Percentiles rank a stretch among this genome's conserved stretches.
phyloP scores from a whole-genome alignment of 768 basidiomycete species.

The Tulasnella sp. region DNA sequence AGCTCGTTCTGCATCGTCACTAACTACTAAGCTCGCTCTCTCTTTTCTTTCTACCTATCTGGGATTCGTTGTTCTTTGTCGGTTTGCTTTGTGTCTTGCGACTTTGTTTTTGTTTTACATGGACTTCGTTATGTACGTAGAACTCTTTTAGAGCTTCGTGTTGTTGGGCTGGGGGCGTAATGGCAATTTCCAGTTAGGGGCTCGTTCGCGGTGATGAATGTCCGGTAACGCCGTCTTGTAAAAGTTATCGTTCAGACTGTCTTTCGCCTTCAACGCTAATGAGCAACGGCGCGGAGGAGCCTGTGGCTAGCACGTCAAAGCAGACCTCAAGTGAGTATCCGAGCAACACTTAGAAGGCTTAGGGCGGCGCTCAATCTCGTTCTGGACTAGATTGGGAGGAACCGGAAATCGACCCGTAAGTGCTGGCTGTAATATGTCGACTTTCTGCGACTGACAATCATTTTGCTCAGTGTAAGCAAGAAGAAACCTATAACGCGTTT shows the following conservation, averaged over 20 bases:
- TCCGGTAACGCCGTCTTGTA: neutral
- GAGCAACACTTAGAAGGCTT: neutral
- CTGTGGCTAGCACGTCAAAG: neutral
- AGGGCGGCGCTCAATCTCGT: neutral
- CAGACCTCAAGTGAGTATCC: neutral
- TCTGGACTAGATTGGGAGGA: neutral
- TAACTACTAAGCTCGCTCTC: neutral
- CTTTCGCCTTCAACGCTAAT: neutral
- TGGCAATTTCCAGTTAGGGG: neutral
- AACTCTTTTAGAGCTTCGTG: neutral
- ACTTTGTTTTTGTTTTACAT: neutral
- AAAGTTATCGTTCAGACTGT: neutral
- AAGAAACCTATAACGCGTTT: too few relatives aligned
- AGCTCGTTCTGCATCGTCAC: neutral
- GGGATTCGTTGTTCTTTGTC: too few relatives aligned
- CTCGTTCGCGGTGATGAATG: neutral
- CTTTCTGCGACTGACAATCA: neutral
- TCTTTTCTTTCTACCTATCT: too few relatives aligned
- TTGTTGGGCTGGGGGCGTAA: neutral
- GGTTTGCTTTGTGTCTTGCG: too few relatives aligned
- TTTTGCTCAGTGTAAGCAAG: neutral
- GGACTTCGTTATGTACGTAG: neutral
- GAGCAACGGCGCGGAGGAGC: neutral
- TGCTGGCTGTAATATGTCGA: neutral
- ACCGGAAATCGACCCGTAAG: neutral